Evolutionary conservation across 1,284 basidiomycete genomes (phyloP), one percentile per base, ranked within the genome.

Genomic region (Marasmius tenuissimus): DNA sequence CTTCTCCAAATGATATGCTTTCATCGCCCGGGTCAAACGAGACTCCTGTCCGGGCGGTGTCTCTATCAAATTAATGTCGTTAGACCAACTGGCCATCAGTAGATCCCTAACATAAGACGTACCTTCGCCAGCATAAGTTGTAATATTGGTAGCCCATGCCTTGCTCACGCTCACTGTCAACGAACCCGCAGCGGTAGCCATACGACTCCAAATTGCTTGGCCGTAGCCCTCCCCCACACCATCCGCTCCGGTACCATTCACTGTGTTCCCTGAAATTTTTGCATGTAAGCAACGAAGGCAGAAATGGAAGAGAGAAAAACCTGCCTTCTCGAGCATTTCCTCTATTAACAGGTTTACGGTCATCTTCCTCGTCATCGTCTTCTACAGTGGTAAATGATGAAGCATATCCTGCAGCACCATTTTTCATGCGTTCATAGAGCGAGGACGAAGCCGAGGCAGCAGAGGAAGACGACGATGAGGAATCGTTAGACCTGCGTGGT

Each of bases 1-100:
- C 70, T 87, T 86, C 39, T 79, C 79, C 47, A 88, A 76, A 67
- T 89, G 83, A 69, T 89, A 89, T 0, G 84, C 82, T 69, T 87
- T 87, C 82, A 90, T 82, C 1, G 84, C 85, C n/a, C 81, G 80
- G 4, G 81, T 83, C 37, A 90, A 77, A 47, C 83, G 82, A 4
- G 84, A 85, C 63, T 89, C 87, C 55, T 80, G 75, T 34, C 85
- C 85, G n/a, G 78, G 75, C 7, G 83, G 82, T 14, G 83, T 85
- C 54, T 78, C 85, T 86, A 68, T 54, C 56, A 27, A 27, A 27
- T 22, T 20, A 22, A 18, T 37, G 22, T 52, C 20, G 57, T n/a
- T 45, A 16, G 18, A 37, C 47, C 47, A 57, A 50, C 10, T 39
- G 14, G 38, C 42, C 39, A 40, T 16, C 5, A 20, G 42, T 50